phyloP scores from a whole-genome alignment of 352 stramenopile genomes.

The Pythium myriotylum region DNA sequence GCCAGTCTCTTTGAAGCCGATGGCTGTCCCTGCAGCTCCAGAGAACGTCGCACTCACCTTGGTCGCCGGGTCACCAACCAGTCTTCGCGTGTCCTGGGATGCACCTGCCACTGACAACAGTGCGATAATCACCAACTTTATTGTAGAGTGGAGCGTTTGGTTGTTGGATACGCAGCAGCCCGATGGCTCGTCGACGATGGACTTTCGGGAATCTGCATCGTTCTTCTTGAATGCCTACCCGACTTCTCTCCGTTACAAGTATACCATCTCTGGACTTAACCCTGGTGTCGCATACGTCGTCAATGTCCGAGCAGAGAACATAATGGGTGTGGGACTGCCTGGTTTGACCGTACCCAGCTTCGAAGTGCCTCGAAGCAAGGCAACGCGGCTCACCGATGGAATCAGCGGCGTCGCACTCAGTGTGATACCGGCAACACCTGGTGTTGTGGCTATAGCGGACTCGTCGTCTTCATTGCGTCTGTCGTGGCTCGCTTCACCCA shows the following conservation, averaged over 20 bases:
- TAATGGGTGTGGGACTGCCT: slow-evolving; percentile 62
- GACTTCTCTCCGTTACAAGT: slow-evolving; percentile 63
- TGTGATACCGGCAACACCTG: slow-evolving; percentile 33
- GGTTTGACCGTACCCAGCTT: slow-evolving; percentile 46
- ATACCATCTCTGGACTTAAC: slow-evolving; percentile 53
- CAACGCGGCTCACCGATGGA: slow-evolving; percentile 48
- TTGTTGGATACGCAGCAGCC: slow-evolving; percentile 52
- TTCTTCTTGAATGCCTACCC: slow-evolving; percentile 59
- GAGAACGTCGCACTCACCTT: slow-evolving; percentile 72
- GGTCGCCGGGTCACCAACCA: slow-evolving; percentile 63
- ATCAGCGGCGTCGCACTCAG: slow-evolving; percentile 58
- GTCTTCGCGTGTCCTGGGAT: slow-evolving; percentile 89
- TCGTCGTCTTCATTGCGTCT: slow-evolving; percentile 47
- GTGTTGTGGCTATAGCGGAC: slow-evolving; percentile 35
- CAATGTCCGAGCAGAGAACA: slow-evolving; percentile 63
- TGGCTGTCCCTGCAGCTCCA: slow-evolving; percentile 78
- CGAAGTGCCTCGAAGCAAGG: slow-evolving; percentile 62
- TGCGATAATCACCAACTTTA: slow-evolving; percentile 82
- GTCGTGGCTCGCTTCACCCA: slow-evolving; percentile 52
- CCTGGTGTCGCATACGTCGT: slow-evolving; percentile 57
- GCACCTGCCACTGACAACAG: slow-evolving; percentile 83
- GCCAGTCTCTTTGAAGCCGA: slow-evolving; percentile 83
- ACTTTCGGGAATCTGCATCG: slow-evolving; percentile 43
- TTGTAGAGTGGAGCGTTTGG: slow-evolving; percentile 79
- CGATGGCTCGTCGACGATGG: slow-evolving; percentile 11